phyloP scores from a whole-genome alignment of 441 rosid species.

The Populus hybrid region DNA sequence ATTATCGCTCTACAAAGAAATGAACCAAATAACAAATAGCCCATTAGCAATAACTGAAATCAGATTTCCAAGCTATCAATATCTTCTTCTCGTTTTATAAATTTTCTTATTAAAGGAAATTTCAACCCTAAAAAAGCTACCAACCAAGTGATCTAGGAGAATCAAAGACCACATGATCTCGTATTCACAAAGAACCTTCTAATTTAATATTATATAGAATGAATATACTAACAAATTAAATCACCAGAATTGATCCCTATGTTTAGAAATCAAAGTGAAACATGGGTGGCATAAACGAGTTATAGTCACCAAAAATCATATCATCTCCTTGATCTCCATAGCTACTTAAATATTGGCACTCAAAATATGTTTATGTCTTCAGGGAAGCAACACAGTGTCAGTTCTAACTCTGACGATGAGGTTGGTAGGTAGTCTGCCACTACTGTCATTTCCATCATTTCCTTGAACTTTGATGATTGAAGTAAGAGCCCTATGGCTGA shows the following conservation, averaged over 20 bases:
- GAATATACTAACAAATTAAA: not conserved
- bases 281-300: slow-evolving; percentile 42
- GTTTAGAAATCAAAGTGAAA: slow-evolving; percentile 47
- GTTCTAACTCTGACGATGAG: slow-evolving; percentile 21
- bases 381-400: slow-evolving; percentile 57
- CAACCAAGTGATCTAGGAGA: slow-evolving; percentile 1
- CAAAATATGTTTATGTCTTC: slow-evolving; percentile 70
- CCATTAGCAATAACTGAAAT: not conserved
- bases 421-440: slow-evolving; percentile 27
- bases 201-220: not conserved
- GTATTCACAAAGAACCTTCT: slow-evolving; percentile 15
- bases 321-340: slow-evolving; percentile 35
- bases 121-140: not conserved
- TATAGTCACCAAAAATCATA: slow-evolving; percentile 44
- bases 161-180: slow-evolving; percentile 9
- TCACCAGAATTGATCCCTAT: slow-evolving; percentile 1
- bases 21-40: slow-evolving; percentile 10
- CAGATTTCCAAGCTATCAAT: not conserved
- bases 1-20: slow-evolving; percentile 14
- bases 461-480: slow-evolving; percentile 63
- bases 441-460: slow-evolving; percentile 65
- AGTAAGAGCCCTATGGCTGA: slow-evolving; percentile 64
- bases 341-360: slow-evolving; percentile 49
- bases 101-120: not conserved
- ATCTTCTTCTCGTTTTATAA: not conserved